These are phyloP conservation scores for Anacardium occidentale DNA, from an alignment of 345 rosid species.

Conservation along the genomic window DNA sequence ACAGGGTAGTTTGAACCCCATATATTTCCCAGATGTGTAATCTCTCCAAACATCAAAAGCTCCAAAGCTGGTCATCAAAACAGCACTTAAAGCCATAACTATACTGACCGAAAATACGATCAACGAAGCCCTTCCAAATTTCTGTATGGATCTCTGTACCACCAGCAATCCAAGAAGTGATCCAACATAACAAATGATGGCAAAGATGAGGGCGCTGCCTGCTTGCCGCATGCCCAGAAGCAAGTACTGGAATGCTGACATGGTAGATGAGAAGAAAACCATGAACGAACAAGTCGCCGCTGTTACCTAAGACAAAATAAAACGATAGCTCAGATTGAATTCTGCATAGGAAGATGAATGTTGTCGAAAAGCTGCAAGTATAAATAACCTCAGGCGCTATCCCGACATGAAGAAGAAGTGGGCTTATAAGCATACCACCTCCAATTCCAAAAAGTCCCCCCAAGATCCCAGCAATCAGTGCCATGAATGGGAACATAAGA, in stretches of 20 bases:
- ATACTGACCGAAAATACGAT: slow-evolving; percentile 76
- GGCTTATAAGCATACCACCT: slow-evolving; percentile 90
- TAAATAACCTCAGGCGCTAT: slow-evolving; percentile 63
- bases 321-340: background rate
- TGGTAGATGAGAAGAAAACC: slow-evolving; percentile 69
- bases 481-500: slow-evolving; percentile 66
- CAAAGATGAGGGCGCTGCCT: slow-evolving; percentile 42
- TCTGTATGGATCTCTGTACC: slow-evolving; percentile 53
- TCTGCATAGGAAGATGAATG: background rate
- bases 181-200: slow-evolving; percentile 58
- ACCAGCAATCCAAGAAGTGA: slow-evolving; percentile 71
- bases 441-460: slow-evolving; percentile 94
- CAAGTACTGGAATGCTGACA: slow-evolving; percentile 69
- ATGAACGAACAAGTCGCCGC: slow-evolving; percentile 78
- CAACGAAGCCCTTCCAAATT: slow-evolving; percentile 78
- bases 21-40: slow-evolving; percentile 48
- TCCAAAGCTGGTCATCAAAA: slow-evolving; percentile 72
- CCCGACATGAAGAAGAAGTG: slow-evolving; percentile 81
- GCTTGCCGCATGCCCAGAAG: slow-evolving; percentile 68
- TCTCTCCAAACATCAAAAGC: slow-evolving; percentile 67
- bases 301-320: slow-evolving; percentile 45
- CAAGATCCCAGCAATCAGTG: slow-evolving; percentile 67
- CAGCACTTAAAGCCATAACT: slow-evolving; percentile 77
- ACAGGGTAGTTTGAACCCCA: slow-evolving; percentile 52
- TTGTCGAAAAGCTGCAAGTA: too few relatives aligned